phyloP scores from a whole-genome alignment of 2,329 filamentous ascomycete genomes.

The Fusarium tjaetaba region DNA sequence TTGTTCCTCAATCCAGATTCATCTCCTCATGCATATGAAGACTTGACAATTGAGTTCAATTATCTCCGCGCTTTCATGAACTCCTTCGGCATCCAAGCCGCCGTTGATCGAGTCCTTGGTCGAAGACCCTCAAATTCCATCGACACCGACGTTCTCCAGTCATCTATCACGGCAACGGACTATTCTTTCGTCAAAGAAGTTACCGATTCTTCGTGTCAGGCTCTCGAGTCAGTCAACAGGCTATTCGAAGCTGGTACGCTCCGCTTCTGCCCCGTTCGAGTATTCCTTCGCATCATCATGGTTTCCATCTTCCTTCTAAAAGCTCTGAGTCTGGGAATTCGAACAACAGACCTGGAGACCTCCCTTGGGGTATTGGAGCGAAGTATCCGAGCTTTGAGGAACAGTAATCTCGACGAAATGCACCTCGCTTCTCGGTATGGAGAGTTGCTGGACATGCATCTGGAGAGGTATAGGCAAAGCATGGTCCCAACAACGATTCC shows the following conservation, averaged over 20 bases:
- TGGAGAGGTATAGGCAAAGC: constrained; percentile 8
- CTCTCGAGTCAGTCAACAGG: constrained; percentile 59
- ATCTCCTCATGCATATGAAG: not conserved
- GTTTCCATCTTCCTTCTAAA: constrained; percentile 65
- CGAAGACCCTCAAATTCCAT: not conserved
- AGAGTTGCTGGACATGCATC: constrained; percentile 23
- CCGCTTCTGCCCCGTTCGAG: constrained; percentile 62
- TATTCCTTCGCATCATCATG: constrained; percentile 63
- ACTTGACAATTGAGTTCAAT: constrained; percentile 56
- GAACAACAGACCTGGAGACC: constrained; percentile 7
- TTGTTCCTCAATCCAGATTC: too few relatives aligned
- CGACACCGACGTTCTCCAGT: constrained; percentile 41
- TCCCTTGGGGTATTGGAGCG: constrained; percentile 18
- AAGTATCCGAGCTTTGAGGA: constrained; percentile 4
- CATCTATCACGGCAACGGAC: constrained; percentile 57
- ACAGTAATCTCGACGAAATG: constrained; percentile 28
- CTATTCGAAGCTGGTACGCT: constrained; percentile 57
- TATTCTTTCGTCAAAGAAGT: constrained; percentile 66
- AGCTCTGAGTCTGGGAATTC: constrained; percentile 20
- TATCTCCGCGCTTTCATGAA: constrained; percentile 56
- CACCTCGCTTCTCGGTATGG: constrained; percentile 26
- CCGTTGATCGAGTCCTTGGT: constrained; percentile 55
- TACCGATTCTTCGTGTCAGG: constrained; percentile 62
- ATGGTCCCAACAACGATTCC: constrained; percentile 17
- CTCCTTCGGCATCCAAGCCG: constrained; percentile 64